Conservation (phyloP, 2,329 filamentous ascomycete species). For the Gliomastix tumulicola region DNA sequence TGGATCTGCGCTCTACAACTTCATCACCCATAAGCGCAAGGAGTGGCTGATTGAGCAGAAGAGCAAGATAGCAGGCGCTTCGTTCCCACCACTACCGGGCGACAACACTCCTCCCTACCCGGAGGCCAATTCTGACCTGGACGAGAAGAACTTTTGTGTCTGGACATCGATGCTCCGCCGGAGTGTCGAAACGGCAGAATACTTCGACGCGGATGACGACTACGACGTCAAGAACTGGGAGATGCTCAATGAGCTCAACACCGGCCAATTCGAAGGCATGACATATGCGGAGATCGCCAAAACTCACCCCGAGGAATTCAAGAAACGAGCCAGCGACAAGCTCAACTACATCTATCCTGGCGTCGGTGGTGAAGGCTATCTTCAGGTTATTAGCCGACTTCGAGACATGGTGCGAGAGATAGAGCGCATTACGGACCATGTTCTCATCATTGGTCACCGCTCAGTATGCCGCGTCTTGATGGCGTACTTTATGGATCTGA, state of each 20-base stretch:
- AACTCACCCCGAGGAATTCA: slow-evolving; percentile 76
- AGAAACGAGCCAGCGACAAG: slow-evolving; percentile 75
- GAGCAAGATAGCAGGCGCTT: slow-evolving; percentile 66
- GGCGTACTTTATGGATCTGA: slow-evolving; percentile 93
- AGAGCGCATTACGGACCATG: slow-evolving; percentile 93
- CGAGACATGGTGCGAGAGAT: slow-evolving; percentile 95
- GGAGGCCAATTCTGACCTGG: slow-evolving; percentile 62
- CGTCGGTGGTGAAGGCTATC: slow-evolving; percentile 89
- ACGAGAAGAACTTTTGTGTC: slow-evolving; percentile 89
- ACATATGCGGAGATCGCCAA: slow-evolving; percentile 85
- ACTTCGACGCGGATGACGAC: slow-evolving; percentile 85
- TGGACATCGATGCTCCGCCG: slow-evolving; percentile 97
- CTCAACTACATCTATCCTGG: slow-evolving; percentile 95
- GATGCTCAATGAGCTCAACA: slow-evolving; percentile 94
- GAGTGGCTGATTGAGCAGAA: slow-evolving; percentile 80
- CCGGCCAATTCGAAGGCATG: slow-evolving; percentile 87
- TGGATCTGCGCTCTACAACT: slow-evolving; percentile 69
- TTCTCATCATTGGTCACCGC: slow-evolving; percentile 86
- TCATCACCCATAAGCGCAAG: slow-evolving; percentile 73
- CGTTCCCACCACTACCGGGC: slow-evolving; percentile 84
- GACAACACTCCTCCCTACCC: slow-evolving; percentile 95
- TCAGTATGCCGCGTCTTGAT: slow-evolving; percentile 88
- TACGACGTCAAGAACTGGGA: slow-evolving; percentile 97
- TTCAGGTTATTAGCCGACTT: slow-evolving; percentile 93
- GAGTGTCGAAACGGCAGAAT: slow-evolving; percentile 78